phyloP scores from a whole-genome alignment of 2,329 filamentous ascomycete species.

The Juglanconis juglandina region DNA sequence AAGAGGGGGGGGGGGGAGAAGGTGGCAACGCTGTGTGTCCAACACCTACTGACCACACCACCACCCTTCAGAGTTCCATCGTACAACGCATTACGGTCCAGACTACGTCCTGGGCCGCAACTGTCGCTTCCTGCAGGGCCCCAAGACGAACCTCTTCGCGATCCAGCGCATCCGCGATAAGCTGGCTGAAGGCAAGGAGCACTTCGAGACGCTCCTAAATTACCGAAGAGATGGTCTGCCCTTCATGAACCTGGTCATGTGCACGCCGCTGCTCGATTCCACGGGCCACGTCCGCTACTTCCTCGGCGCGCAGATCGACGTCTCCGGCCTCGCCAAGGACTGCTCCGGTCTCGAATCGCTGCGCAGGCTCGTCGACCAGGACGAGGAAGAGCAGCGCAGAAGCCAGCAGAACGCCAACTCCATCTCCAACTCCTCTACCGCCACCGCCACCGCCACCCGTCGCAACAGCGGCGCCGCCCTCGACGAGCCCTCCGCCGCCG shows the following conservation, averaged over 20 bases:
- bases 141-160: constrained; percentile 63
- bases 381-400: constrained; percentile 24
- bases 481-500: background rate
- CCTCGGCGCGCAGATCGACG: constrained; percentile 69
- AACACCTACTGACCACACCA: background rate
- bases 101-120: constrained; percentile 72
- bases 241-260: constrained; percentile 74
- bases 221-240: constrained; percentile 74
- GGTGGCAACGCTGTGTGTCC: background rate
- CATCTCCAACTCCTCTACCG: background rate
- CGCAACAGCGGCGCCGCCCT: background rate
- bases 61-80: constrained; percentile 48
- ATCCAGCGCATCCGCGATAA: constrained; percentile 60
- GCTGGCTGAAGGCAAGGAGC: constrained; percentile 61
- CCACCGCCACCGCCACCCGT: background rate
- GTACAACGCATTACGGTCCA: constrained; percentile 16
- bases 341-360: constrained; percentile 63
- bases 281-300: constrained; percentile 64
- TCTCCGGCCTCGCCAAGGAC: constrained; percentile 66
- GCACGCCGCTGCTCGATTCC: constrained; percentile 67
- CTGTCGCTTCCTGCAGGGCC: constrained; percentile 75
- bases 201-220: constrained; percentile 72
- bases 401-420: background rate
- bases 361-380: constrained; percentile 41
- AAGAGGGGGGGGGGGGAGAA: too few species aligned